These are phyloP conservation scores for Aspergillus cavernicola DNA, from an alignment of 495 filamentous ascomycete genomes.

Conservation along the genomic window DNA sequence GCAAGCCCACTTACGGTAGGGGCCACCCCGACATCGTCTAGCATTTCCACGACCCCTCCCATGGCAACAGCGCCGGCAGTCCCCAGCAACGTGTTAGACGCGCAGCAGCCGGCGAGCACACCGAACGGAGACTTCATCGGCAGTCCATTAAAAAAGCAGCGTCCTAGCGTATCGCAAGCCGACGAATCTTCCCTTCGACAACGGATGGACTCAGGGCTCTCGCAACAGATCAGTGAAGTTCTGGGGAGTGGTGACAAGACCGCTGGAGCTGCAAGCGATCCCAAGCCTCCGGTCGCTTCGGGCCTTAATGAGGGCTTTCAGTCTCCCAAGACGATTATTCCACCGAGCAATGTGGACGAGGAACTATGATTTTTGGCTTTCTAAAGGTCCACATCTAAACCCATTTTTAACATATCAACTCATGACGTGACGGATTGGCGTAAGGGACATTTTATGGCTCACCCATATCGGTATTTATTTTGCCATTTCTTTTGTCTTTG, in stretches of 20 bases:
- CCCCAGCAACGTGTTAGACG: conserved; percentile 21
- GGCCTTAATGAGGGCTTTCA: not conserved
- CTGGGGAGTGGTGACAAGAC: conserved; percentile 3
- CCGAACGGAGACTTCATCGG: conserved; percentile 56
- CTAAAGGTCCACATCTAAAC: not conserved
- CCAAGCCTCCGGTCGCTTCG: not conserved
- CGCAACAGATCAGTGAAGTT: conserved; percentile 28
- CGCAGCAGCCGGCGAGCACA: conserved; percentile 29
- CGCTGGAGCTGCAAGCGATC: not conserved
- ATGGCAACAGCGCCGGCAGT: conserved; percentile 16
- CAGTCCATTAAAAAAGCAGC: conserved; percentile 80
- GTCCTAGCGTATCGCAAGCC: conserved; percentile 63
- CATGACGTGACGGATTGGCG: conserved; percentile 21
- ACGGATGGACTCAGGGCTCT: conserved; percentile 42
- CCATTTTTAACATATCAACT: conserved; percentile 3
- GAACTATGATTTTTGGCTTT: conserved; percentile 30
- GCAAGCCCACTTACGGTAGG: conserved; percentile 44
- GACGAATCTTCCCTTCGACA: conserved; percentile 53
- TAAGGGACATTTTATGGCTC: conserved; percentile 7
- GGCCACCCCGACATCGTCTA: conserved; percentile 32
- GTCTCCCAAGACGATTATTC: conserved; percentile 6
- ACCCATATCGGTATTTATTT: conserved; percentile 6
- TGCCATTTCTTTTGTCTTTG: conserved; percentile 1
- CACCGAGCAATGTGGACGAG: conserved; percentile 29
- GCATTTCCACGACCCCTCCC: conserved; percentile 42